Base-by-base conservation (phyloP, 2,329 filamentous ascomycete genomes). In the Xylariaceae sp. region DNA sequence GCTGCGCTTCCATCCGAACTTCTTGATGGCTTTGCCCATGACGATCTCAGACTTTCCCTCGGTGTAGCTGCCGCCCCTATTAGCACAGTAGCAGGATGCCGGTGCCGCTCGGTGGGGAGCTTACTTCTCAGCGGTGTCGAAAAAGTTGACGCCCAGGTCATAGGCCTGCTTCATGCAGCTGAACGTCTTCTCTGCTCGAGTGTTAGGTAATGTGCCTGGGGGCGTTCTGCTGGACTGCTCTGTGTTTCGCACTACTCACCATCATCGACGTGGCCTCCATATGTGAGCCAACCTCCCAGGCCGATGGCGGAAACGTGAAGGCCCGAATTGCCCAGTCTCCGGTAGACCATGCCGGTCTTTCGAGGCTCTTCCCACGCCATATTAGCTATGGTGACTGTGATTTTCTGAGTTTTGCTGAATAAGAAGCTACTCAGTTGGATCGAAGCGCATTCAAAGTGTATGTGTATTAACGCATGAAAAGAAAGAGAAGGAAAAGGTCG, bases 141-240 rank as follows among this genome's bases (percentile, higher is more conserved):
- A 74, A 44, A 68, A 70, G 57, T 73, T 72, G 46, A 74, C 65
- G 11, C 70, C 70, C 33, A 61, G 55, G 37, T 68, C 61, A 54
- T 67, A 72, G 5, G 69, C 69, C 2, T 64, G 59, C 50, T 72
- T 60, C 41, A 73, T 58, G 39, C 56, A 56, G 36, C 58, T 49
- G 29, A 36, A 36, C n/a, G 34, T 36, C 16, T 36, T 36, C 46
- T 56, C 55, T 30, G 52, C 48, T 16, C 51, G 39, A 13, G 4
- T 11, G 10, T 35, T 14, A 35, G 19, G n/a, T 24, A 2, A 23
- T 5, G 18, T 13, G 14, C 32, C 7, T n/a, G 13, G 5, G 19
- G 12, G 5, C 24, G 5, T 16, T 14, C 4, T 23, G 32, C 6
- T n/a, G n/a, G n/a, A n/a, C n/a, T n/a, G n/a, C n/a, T n/a, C n/a